Evolutionary conservation across 2,329 filamentous ascomycete genomes (phyloP).

Genomic region (Sclerotinia trifoliorum): DNA sequence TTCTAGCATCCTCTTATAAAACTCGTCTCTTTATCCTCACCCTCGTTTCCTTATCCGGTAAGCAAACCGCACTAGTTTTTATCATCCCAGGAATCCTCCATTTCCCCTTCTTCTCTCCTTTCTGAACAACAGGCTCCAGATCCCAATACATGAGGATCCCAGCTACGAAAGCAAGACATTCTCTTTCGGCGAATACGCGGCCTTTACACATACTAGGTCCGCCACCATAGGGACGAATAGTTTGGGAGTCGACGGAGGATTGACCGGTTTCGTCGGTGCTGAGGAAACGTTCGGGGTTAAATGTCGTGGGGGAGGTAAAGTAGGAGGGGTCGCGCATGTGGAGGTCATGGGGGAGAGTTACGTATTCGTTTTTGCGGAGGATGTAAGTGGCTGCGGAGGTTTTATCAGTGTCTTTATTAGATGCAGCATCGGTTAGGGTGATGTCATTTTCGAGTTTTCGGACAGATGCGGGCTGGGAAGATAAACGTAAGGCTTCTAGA

Average conservation of each 20-base stretch:
- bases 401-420: slow-evolving; percentile 32
- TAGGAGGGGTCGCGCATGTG: slow-evolving; percentile 45
- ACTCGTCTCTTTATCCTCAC: slow-evolving; percentile 51
- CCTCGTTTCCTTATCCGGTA: slow-evolving; percentile 51
- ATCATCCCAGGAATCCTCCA: slow-evolving; percentile 53
- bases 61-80: slow-evolving; percentile 50
- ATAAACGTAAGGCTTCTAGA: slow-evolving; percentile 48
- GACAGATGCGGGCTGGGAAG: slow-evolving; percentile 45
- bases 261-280: slow-evolving; percentile 1
- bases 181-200: slow-evolving; percentile 49
- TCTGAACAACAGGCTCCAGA: slow-evolving; percentile 47
- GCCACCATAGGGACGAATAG: slow-evolving; percentile 50
- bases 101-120: slow-evolving; percentile 32
- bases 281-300: slow-evolving; percentile 49
- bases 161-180: slow-evolving; percentile 51
- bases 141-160: slow-evolving; percentile 57
- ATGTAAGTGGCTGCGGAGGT: slow-evolving; percentile 43
- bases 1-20: slow-evolving; percentile 29
- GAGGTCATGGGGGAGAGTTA: slow-evolving; percentile 47
- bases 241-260: slow-evolving; percentile 32
- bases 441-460: slow-evolving; percentile 44
- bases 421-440: slow-evolving; percentile 27
- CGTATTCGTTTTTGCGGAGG: slow-evolving; percentile 44
- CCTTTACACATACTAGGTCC: slow-evolving; percentile 51
- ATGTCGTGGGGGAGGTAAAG: slow-evolving; percentile 44